Conservation (phyloP, 768 basidiomycete species). For the Boletus pseudopeckii region DNA sequence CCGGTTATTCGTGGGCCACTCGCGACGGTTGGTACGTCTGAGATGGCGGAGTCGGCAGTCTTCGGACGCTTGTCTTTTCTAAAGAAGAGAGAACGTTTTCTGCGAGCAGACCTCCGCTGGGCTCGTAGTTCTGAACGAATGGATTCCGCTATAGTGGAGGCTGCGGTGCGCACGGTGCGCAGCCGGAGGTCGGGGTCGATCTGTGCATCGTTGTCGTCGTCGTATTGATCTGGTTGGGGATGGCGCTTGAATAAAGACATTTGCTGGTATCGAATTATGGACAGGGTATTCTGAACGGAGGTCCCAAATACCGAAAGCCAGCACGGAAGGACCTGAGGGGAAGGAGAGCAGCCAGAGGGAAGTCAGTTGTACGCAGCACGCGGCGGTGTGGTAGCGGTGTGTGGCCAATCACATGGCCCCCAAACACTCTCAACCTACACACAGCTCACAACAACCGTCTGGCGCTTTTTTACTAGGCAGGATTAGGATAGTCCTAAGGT, state of each 20-base stretch:
- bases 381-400: background rate
- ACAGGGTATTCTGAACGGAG: conserved; percentile 14
- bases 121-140: conserved; percentile 74
- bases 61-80: conserved; percentile 50
- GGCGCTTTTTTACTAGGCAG: no score
- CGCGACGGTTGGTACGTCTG: conserved; percentile 22
- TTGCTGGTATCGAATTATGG: conserved; percentile 6
- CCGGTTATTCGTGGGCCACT: conserved; percentile 41
- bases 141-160: conserved; percentile 85
- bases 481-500: no score
- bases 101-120: conserved; percentile 46
- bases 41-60: conserved; percentile 30
- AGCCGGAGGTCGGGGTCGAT: conserved; percentile 87
- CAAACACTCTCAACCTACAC: background rate
- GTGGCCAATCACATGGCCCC: background rate
- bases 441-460: no score
- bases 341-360: background rate
- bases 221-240: conserved; percentile 34
- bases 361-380: background rate
- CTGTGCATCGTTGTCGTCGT: conserved; percentile 61
- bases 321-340: conserved; percentile 21
- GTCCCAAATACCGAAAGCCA: conserved; percentile 20
- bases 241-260: conserved; percentile 42
- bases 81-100: conserved; percentile 54
- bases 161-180: conserved; percentile 89